Conservation (phyloP, 148 eudicot species). For the Pharnaceum exiguum region DNA sequence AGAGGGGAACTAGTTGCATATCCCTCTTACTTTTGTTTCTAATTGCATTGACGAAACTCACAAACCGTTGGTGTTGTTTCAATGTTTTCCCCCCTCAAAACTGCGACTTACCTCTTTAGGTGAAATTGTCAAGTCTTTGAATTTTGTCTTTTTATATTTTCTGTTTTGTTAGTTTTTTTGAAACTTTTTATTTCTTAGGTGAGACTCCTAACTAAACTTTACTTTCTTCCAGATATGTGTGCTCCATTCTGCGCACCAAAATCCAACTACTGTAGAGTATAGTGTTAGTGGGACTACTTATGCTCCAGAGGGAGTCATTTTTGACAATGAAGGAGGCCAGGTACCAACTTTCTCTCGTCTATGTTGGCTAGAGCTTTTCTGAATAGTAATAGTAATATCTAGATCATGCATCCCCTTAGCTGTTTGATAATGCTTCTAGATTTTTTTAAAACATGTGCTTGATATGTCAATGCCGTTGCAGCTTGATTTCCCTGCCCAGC, state of each 20-base stretch:
- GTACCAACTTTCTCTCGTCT: slow-evolving; percentile 25
- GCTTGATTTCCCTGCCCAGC: slow-evolving; percentile 91
- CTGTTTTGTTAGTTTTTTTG: too few species aligned
- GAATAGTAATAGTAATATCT: not conserved
- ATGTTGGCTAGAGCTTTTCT: not conserved
- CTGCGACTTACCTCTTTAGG: too few species aligned
- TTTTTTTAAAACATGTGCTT: slow-evolving; percentile 13
- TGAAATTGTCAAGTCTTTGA: too few species aligned
- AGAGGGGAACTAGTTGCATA: too few species aligned
- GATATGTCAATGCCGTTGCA: slow-evolving; percentile 33
- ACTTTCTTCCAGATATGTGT: slow-evolving; percentile 77
- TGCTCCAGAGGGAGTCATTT: slow-evolving; percentile 91
- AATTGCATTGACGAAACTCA: too few species aligned
- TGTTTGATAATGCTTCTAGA: not conserved
- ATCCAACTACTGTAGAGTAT: slow-evolving; percentile 59
- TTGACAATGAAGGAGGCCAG: slow-evolving; percentile 54
- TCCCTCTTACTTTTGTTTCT: too few species aligned
- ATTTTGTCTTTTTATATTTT: too few species aligned
- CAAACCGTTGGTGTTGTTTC: too few species aligned
- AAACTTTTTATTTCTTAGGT: too few species aligned
- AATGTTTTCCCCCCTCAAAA: too few species aligned
- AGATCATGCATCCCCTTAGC: not conserved
- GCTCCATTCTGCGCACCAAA: slow-evolving; percentile 57
- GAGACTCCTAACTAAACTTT: too few species aligned
- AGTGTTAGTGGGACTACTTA: slow-evolving; percentile 83